Evolutionary conservation across 2,329 filamentous ascomycete species (phyloP).

Genomic region (Cytospora paraplurivora): DNA sequence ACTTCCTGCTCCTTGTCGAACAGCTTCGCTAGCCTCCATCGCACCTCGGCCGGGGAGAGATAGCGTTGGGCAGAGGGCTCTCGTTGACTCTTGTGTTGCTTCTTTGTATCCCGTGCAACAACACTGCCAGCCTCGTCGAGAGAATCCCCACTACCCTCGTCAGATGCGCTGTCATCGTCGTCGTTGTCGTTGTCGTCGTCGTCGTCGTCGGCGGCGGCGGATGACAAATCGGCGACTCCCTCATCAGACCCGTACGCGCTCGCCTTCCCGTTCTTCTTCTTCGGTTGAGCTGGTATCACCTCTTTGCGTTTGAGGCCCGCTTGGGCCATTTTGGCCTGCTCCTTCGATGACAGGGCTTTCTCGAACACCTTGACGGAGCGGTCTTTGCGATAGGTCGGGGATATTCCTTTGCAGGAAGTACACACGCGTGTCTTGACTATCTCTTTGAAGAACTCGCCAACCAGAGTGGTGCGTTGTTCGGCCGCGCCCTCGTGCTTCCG

Average conservation of each 20-base stretch:
- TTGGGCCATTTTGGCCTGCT: conserved; percentile 75
- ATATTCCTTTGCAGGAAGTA: conserved; percentile 66
- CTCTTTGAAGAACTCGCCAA: conserved; percentile 79
- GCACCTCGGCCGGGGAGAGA: conserved; percentile 80
- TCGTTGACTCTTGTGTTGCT: conserved; percentile 37
- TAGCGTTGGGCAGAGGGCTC: conserved; percentile 64
- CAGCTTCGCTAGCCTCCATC: conserved; percentile 73
- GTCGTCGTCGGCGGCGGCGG: too few species aligned
- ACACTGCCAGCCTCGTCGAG: conserved; percentile 59
- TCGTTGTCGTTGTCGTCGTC: conserved; percentile 45
- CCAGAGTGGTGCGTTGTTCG: conserved; percentile 72
- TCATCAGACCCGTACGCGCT: conserved; percentile 61
- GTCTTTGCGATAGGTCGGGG: conserved; percentile 85
- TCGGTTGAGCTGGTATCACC: conserved; percentile 60
- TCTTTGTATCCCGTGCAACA: conserved; percentile 54
- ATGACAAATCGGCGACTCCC: conserved; percentile 66
- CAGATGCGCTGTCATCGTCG: conserved; percentile 37
- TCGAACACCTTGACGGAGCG: conserved; percentile 92
- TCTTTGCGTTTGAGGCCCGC: conserved; percentile 67
- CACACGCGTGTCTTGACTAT: conserved; percentile 74
- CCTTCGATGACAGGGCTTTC: conserved; percentile 73
- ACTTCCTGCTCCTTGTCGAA: conserved; percentile 89
- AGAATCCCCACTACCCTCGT: conserved; percentile 49
- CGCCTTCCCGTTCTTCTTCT: conserved; percentile 39
- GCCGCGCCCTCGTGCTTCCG: conserved; percentile 83